Percentiles rank a stretch among this genome's conserved stretches.
These are phyloP conservation scores for Penium margaritaceum DNA, from an alignment of 139 green algal species.

Conservation along the genomic window DNA sequence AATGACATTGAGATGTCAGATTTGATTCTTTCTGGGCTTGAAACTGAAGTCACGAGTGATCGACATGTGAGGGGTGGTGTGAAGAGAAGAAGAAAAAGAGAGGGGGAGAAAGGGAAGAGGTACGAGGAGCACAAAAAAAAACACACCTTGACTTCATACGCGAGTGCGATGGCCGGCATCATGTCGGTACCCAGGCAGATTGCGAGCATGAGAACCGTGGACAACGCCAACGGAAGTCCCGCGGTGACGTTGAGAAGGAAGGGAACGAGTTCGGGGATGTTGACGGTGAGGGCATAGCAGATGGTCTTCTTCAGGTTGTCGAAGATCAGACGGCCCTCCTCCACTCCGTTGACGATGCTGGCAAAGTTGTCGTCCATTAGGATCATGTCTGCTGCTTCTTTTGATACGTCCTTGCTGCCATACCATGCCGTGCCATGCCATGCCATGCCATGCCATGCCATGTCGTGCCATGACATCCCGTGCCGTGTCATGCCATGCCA, in stretches of 20 bases:
- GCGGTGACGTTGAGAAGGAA: slow-evolving; percentile 63
- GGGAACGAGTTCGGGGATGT: slow-evolving; percentile 66
- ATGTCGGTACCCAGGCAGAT: slow-evolving; percentile 73
- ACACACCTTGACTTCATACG: slow-evolving; percentile 64
- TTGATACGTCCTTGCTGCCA: slow-evolving; percentile 56
- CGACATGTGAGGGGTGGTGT: too few relatives aligned
- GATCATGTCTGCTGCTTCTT: slow-evolving; percentile 77
- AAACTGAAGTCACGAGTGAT: too few relatives aligned
- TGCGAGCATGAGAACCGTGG: slow-evolving; percentile 69
- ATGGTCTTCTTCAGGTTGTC: slow-evolving; percentile 83
- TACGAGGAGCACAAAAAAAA: too few relatives aligned
- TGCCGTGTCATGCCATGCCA: too few relatives aligned
- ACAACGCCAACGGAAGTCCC: slow-evolving; percentile 58
- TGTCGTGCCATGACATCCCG: too few relatives aligned
- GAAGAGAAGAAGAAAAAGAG: too few relatives aligned
- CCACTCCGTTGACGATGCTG: slow-evolving; percentile 71
- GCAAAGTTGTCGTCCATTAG: slow-evolving; percentile 81
- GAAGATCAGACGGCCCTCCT: slow-evolving; percentile 75
- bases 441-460: too few relatives aligned
- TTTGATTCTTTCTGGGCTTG: too few relatives aligned
- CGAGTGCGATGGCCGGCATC: slow-evolving; percentile 74
- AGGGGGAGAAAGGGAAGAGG: too few relatives aligned
- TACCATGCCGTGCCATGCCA: too few relatives aligned
- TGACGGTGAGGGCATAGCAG: slow-evolving; percentile 70
- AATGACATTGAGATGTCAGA: too few relatives aligned